Base-by-base conservation (phyloP, 108 stramenopile genomes). In the Nannochloropsis gaditana region DNA sequence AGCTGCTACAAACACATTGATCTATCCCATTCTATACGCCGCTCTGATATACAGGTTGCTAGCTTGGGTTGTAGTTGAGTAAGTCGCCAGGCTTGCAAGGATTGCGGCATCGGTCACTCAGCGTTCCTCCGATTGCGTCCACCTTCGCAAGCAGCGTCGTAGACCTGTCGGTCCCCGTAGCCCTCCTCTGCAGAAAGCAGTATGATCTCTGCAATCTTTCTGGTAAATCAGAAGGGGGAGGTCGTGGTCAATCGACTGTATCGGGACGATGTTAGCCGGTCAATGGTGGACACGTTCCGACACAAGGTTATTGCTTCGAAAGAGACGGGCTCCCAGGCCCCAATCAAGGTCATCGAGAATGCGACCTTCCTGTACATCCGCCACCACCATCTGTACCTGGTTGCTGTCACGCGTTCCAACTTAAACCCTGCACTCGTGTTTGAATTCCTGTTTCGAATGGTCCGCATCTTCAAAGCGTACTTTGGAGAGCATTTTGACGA, bases 401-500 rank as follows among this genome's bases (percentile, higher is more conserved):
- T 98, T 59, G 99, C 96, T 9, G 90, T 98, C 79, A 99, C 97
- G 9, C 89, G 96, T 82, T 93, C 94, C 90, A 99, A 99, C 89
- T 95, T 95, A 47, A 98, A 99, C 90, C 96, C 97, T 5, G 95
- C 96, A 42, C 90, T 99, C 45, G 95, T 99, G 59, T 96, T 98
- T 86, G 97, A 98, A 91, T 99, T 95, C 85, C 93, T 99, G 31
- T 96, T 93, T 90, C 96, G 97, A 84, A 93, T 94, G 84, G 94
- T 98, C 82, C 88, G 93, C 43, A 95, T 99, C 86, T 92, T 98
- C 50, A 96, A 97, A 86, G 96, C 96, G 44, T 99, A 99, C 91
- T 94, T 99, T 42, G 97, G 97, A 17, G 95, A 96, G 82, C 94
- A 97, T 41, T 98, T 99, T 89, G 96, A 97, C 84, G 97, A 98